Base-by-base conservation (phyloP, 2,329 filamentous ascomycete species). In the Talaromyces sp. region DNA sequence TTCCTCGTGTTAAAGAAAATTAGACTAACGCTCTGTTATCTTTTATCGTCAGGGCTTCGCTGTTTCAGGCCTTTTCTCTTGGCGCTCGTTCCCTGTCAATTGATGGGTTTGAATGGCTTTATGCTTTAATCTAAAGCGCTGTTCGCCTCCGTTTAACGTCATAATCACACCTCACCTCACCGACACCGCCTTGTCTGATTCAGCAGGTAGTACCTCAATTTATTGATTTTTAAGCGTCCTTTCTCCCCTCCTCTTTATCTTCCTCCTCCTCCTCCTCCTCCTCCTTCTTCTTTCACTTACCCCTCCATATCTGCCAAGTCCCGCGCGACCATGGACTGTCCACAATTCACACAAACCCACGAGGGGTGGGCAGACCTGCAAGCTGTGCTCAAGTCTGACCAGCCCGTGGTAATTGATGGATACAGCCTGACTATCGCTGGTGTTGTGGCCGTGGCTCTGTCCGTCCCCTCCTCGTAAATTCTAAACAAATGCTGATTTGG, bases 401-500 rank as follows among this genome's bases (percentile, higher is more conserved):
- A 53, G 33, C 60, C 62, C 6, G 32, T 64, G 8, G 47, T 57
- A 3, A 57, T 64, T 25, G 54, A 64, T 33, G 62, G 62, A 17
- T 54, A 62, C 17, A 62, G 39, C 25, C 44, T 64, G 57, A 60
- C 62, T 4, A 60, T 64, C 39, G 55, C 62, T 42, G 57, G 33
- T 13, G 62, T 64, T 52, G 58, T 64, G 13, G 62, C 62, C 9
- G 57, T 63, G 19, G 60, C 59, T 9, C 15, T 64, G 62, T 64
- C 56, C 8, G 60, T 39, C 25, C 8, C 13, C 13, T 57, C n/a
- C 22, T 9, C 27, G 7, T 49, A 28, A 39, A 22, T n/a, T 4
- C 1, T 15, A 13, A 47, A 32, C 15, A 44, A 22, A 42, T 11
- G 7, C 15, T 36, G 39, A 53, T n/a, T 30, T 30, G 15, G 19